Conservation (phyloP, 495 filamentous ascomycete species). For the Aspergillus nidulans region DNA sequence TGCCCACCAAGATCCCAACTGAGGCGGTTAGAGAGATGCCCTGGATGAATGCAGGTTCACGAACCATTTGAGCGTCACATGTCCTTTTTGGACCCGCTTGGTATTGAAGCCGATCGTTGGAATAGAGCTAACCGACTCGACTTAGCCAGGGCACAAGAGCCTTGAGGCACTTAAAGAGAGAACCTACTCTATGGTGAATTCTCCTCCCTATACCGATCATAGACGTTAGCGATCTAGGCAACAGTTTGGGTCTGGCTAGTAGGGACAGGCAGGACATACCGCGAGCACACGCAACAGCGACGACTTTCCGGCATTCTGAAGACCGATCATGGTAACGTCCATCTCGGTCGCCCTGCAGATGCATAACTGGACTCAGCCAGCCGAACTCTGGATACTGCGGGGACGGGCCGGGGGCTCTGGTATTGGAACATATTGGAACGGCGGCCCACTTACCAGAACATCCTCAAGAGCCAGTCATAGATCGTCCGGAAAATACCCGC, state of each 20-base stretch:
- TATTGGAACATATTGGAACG: constrained; percentile 18
- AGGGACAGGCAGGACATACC: constrained; percentile 50
- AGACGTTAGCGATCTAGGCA: constrained; percentile 21
- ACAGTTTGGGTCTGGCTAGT: background rate
- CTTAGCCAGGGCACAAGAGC: constrained; percentile 30
- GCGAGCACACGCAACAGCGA: constrained; percentile 89
- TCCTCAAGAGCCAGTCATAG: constrained; percentile 96
- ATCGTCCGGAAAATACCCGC: constrained; percentile 85
- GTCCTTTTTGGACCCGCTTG: constrained; percentile 95
- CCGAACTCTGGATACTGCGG: constrained; percentile 27
- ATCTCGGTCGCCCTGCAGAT: constrained; percentile 87
- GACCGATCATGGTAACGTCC: constrained; percentile 98
- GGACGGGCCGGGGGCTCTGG: constrained; percentile 35
- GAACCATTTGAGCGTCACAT: constrained; percentile 96
- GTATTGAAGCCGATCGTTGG: constrained; percentile 99
- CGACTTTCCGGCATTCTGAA: constrained; percentile 98
- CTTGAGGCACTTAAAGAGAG: constrained; percentile 10
- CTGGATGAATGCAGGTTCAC: constrained; percentile 10
- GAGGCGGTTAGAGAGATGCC: constrained; percentile 17
- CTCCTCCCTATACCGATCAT: constrained; percentile 66
- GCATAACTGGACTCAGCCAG: constrained; percentile 20
- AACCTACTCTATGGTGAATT: constrained; percentile 98
- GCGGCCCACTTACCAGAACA: constrained; percentile 85
- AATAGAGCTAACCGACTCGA: constrained; percentile 70
- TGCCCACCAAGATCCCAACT: constrained; percentile 98